Evolutionary conservation across 805 yeast species (phyloP).

Genomic region (Candida vartiovaarae): DNA sequence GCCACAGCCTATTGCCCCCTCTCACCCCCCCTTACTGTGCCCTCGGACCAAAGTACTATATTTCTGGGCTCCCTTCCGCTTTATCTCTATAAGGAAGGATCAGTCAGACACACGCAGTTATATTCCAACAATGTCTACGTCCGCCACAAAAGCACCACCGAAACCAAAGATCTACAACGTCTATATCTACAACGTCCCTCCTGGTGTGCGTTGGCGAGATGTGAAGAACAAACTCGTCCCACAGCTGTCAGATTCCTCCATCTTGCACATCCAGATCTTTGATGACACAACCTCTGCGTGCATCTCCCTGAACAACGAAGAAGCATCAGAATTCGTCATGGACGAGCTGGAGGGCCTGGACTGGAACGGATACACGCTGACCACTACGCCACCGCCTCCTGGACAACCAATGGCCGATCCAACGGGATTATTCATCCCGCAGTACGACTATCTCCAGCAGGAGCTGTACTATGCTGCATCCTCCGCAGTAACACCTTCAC

Average conservation of each 20-base stretch:
- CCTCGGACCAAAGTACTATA: too few relatives aligned
- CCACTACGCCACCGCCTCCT: constrained; percentile 2
- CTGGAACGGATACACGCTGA: constrained; percentile 12
- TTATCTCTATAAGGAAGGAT: too few relatives aligned
- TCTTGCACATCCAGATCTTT: constrained; percentile 18
- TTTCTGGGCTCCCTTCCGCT: too few relatives aligned
- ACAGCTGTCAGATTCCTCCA: constrained; percentile 13
- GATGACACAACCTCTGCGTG: constrained; percentile 4
- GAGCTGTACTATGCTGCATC: background rate
- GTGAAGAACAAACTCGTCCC: constrained; percentile 13
- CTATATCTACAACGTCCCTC: constrained; percentile 17
- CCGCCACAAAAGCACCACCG: background rate
- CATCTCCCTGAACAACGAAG: constrained; percentile 9
- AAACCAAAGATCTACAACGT: constrained; percentile 8
- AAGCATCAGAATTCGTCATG: constrained; percentile 4
- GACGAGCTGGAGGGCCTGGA: constrained; percentile 13
- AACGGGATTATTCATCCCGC: background rate
- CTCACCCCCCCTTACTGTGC: too few relatives aligned
- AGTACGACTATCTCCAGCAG: too few relatives aligned
- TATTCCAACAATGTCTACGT: too few relatives aligned
- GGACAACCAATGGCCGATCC: background rate
- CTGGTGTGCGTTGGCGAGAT: constrained; percentile 16
- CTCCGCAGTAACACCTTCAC: background rate
- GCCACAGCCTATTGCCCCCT: too few relatives aligned
- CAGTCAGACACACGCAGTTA: too few relatives aligned